Conservation (phyloP, 163 green algal genomes). For the Scenedesmus sp. region DNA sequence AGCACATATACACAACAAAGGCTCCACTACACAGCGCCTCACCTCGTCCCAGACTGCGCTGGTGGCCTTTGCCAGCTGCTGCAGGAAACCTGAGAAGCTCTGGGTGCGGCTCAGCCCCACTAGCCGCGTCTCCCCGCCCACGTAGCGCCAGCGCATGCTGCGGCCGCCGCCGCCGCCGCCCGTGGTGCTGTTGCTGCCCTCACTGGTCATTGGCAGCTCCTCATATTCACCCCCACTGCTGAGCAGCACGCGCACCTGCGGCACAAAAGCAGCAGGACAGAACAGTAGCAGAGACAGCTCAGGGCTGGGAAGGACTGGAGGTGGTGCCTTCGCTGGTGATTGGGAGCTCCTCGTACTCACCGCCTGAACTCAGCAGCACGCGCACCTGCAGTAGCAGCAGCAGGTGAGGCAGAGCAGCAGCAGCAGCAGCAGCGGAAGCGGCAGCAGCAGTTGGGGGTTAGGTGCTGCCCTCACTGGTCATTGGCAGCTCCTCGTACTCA, state of each 20-base stretch:
- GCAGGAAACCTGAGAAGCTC: conserved; percentile 50
- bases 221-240: conserved; percentile 73
- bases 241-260: conserved; percentile 77
- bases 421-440: not conserved
- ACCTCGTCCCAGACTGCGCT: conserved; percentile 52
- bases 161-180: conserved; percentile 8
- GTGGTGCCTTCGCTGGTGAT: not conserved
- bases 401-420: not conserved
- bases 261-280: too few species aligned
- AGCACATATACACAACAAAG: not conserved
- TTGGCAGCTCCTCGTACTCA: not conserved
- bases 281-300: not conserved
- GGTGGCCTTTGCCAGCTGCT: conserved; percentile 55
- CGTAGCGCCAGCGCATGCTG: conserved; percentile 50
- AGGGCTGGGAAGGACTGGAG: too few species aligned
- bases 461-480: not conserved
- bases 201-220: conserved; percentile 1
- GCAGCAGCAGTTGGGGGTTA: too few species aligned
- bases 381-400: conserved; percentile 65
- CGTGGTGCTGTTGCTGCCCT: conserved; percentile 28
- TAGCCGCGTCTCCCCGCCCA: conserved; percentile 81
- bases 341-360: conserved; percentile 60
- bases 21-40: not conserved
- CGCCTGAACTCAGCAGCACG: conserved; percentile 73
- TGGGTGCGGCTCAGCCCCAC: conserved; percentile 61